phyloP scores from a whole-genome alignment of 495 filamentous ascomycete genomes.

The Usnea hakonensis region DNA sequence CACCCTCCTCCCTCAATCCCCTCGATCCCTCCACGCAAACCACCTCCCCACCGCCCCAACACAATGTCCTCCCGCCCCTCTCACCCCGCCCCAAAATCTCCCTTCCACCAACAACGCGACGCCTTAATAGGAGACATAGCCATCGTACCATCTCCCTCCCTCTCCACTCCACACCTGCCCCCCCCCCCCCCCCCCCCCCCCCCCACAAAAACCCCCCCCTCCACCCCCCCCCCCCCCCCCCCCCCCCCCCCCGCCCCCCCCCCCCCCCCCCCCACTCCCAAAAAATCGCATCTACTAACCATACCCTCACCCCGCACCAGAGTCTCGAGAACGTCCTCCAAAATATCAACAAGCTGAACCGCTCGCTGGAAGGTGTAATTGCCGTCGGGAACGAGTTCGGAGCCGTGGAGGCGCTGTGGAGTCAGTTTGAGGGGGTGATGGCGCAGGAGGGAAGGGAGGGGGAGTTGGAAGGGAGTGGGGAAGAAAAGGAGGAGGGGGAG shows the following conservation, averaged over 20 bases:
- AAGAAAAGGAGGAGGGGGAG: conserved; percentile 24
- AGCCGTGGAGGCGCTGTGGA: conserved; percentile 95
- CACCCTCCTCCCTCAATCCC: too few species aligned
- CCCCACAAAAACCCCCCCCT: too few species aligned
- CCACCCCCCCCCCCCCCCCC: too few species aligned
- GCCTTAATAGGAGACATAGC: conserved; percentile 72
- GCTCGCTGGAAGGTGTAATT: conserved; percentile 86
- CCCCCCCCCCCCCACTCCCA: too few species aligned
- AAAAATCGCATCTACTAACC: too few species aligned
- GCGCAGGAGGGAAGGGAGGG: conserved; percentile 43
- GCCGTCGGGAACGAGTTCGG: conserved; percentile 93
- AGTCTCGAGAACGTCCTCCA: conserved; percentile 90
- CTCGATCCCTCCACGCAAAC: too few species aligned
- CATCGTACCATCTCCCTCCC: conserved; percentile 43
- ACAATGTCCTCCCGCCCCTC: conserved; percentile 1
- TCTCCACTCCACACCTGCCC: too few species aligned
- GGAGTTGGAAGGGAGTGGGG: conserved; percentile 28
- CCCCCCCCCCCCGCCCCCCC: too few species aligned
- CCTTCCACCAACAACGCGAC: conserved; percentile 76
- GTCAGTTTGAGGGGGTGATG: conserved; percentile 95
- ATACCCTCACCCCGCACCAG: too few species aligned
- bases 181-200: too few species aligned
- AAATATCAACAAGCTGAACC: conserved; percentile 92
- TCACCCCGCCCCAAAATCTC: conserved; percentile 19
- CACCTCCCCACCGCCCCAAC: too few species aligned